Evolutionary conservation across 148 eudicot genomes (phyloP), one percentile per base, ranked within the genome.

Genomic region (Linanthus parryae): DNA sequence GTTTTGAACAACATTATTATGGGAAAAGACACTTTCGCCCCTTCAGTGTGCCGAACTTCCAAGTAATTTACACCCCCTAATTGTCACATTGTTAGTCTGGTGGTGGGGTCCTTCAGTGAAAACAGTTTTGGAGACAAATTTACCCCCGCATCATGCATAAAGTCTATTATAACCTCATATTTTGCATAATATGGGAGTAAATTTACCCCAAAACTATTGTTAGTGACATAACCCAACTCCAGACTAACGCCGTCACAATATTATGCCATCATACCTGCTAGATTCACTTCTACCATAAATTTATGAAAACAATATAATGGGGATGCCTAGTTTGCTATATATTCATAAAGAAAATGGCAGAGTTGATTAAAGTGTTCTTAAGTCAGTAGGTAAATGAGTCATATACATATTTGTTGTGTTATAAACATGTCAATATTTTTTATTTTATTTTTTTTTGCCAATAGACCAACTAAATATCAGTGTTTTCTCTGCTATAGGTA

Each of bases 401-500:
- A 8, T 17, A 9, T 8, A 8, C 10, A 24, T 23, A 33, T 22
- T 48, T 46, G 36, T 8, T 15, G 8, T 5, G 41, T 24, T 3
- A 36, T 21, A 20, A 2, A 15, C 8, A 5, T 11, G 9, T 29
- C 21, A 13, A 27, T 8, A 11, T 33, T 25, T 8, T 31, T 20
- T 7, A 25, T 27, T 26, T 51, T 36, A 20, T 36, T 17, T 53
- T 20, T 35, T 34, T 16, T 28, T 33, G 37, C 34, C 31, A 34
- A 23, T 11, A 8, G 21, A 22, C 15, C 36, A 5, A 33, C 31
- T 43, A 13, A 0, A 21, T 37, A 11, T 45, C 1, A 25, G 33
- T 27, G 18, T 51, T 29, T 56, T 34, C 18, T 20, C 35, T n/a
- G 8, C n/a, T 54, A 49, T 73, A 84, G 94, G 89, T 88, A 5